phyloP scores from a whole-genome alignment of 192 early-diverging fungal genomes.

The Fimicolochytrium jonesii region DNA sequence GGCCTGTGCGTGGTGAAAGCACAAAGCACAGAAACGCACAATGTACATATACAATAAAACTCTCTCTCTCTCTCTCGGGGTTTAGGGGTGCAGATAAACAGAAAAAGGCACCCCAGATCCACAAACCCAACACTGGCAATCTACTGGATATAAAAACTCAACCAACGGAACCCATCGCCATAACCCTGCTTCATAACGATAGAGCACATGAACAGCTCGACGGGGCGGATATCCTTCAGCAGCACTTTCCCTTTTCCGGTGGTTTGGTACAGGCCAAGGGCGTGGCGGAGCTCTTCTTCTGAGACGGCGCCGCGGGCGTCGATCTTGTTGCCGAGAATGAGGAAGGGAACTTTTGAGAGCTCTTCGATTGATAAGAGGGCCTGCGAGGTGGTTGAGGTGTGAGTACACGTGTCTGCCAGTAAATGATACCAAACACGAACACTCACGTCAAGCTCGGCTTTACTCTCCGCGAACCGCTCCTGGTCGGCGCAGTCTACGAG shows the following conservation, averaged over 20 bases:
- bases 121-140: too few relatives aligned
- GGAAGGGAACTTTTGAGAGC: slow-evolving; percentile 86
- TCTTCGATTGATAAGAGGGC: slow-evolving; percentile 87
- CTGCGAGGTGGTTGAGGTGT: too few relatives aligned
- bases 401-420: too few relatives aligned
- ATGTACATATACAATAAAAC: too few relatives aligned
- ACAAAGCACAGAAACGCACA: too few relatives aligned
- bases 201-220: slow-evolving; percentile 99
- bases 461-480: slow-evolving; percentile 80
- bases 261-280: slow-evolving; percentile 92
- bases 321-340: slow-evolving; percentile 99
- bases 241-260: slow-evolving; percentile 97
- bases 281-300: slow-evolving; percentile 86
- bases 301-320: slow-evolving; percentile 89
- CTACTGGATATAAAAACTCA: slow-evolving; percentile 44
- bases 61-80: too few relatives aligned
- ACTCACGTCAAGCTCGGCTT: slow-evolving; percentile 92
- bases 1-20: too few relatives aligned
- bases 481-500: slow-evolving; percentile 90
- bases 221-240: slow-evolving; percentile 90
- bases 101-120: too few relatives aligned
- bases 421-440: too few relatives aligned
- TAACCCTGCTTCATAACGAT: slow-evolving; percentile 98
- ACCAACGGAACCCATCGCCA: slow-evolving; percentile 75
- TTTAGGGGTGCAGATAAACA: too few relatives aligned